Evolutionary conservation across 2,329 filamentous ascomycete genomes (phyloP), one percentile per base, ranked within the genome.

Genomic region (Ceratocystis variospora): DNA sequence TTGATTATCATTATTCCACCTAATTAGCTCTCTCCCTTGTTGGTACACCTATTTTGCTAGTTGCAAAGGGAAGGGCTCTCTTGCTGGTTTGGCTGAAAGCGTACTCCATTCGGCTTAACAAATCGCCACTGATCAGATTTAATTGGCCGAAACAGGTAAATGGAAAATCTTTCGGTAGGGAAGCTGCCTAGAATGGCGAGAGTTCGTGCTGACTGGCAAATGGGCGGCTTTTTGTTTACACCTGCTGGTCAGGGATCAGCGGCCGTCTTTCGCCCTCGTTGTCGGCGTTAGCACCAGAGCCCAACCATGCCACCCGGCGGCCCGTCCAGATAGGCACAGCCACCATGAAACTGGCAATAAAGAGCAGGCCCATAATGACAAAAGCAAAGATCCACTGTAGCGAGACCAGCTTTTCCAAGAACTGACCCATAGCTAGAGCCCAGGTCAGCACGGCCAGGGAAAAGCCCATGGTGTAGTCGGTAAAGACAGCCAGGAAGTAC

Each of bases 301-400:
- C 41, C 41, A 46, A 48, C 66, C 61, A 83, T 62, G 76, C 77
- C 69, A 80, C 71, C 61, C 85, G 81, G 65, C 80, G 78, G 67
- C 86, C 86, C 12, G 84, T 79, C 72, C 85, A 79, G 25, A 81
- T 81, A 0, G 87, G 87, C 44, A 88, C 75, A 1, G 83, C 87
- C 64, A 90, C 79, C 17, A 81, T 75, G 1, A 89, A 71, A 0
- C 88, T 90, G 19, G 83, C 76, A 22, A 91, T 74, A 73, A 94
- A 87, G 64, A 95, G 82, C 31, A 89, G 73, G 0, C 80, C 83
- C 80, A 93, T 91, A 74, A 96, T 90, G 69, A 85, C 79, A 72
- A 95, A 94, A 44, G 90, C 88, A 74, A 96, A 96, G 76, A 95
- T 93, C 90, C 90, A 96, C 77, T 96, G 91, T 70, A 96, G 79